Base-by-base conservation (phyloP, 2,329 filamentous ascomycete genomes). In the Diaporthe destruens region DNA sequence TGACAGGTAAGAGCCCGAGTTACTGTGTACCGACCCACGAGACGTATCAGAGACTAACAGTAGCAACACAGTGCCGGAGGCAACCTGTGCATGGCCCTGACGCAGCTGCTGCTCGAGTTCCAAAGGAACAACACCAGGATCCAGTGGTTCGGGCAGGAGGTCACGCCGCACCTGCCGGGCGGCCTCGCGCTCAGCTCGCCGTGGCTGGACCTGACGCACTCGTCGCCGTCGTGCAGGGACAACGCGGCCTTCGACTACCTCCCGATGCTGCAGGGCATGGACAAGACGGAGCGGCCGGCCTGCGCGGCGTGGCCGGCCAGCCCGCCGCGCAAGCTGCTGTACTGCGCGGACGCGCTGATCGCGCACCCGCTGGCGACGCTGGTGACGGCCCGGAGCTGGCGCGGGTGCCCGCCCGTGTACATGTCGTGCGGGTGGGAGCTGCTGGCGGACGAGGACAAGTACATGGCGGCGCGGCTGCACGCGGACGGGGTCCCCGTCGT, bases 191-290 rank as follows among this genome's bases (percentile, higher is more conserved):
- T 88, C 49, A 88, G 87, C 75, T 92, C 89, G 1, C 91, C 92
- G 3, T 96, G 93, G 93, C 79, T 91, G 8, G 94, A 96, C 80
- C 82, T 95, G 20, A 89, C 89, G 5, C 88, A 91, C 76, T 89
- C 87, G 66, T 88, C 86, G 75, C 91, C 86, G 34, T 91, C 86
- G 65, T 85, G 90, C 75, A 79, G 83, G 7, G 74, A 73, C 3
- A 90, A 90, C 75, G 80, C 82, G 1, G 79, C 83, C 44, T 93
- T 86, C 82, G 92, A 94, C 80, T 93, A 93, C 80, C 87, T 94
- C 0, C 84, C 85, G 82, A 85, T n/a, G 74, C 86, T 76, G 11
- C 9, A 51, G 23, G 61, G 72, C 7, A 73, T 77, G 81, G 83
- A 73, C 20, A 78, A 77, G 1, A 75, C 81, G 16, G 78, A 69